Evolutionary conservation across 208 protist species (phyloP), one percentile per base, ranked within the genome.

Genomic region (Porcisia deanei): DNA sequence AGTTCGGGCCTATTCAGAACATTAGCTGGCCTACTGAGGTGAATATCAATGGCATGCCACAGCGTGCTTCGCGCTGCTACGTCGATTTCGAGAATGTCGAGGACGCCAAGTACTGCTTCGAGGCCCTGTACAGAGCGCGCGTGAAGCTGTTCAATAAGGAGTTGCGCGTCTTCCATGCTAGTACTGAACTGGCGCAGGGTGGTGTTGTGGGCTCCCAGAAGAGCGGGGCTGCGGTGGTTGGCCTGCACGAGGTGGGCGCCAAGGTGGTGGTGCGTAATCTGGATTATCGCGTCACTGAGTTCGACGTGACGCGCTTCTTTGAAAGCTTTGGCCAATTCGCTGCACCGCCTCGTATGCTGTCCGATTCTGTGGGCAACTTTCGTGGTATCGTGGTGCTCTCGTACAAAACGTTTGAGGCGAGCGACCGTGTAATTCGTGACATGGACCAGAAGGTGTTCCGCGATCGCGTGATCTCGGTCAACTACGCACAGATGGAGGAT

Each of bases 91-190:
- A 75, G 60, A 87, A 86, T 72, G 77, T 78, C 41, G 91, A 97
- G 83, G 93, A 97, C 70, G 93, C 93, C 22, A 95, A 97, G 81
- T 97, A 97, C 82, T 95, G 91, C 87, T 97, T 86, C 73, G 86
- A 97, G 76, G 90, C 86, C 0, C 76, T 97, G 6, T 80, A 88
- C 69, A 83, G 83, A 45, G 79, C 85, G 52, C 89, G 76, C 2
- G 79, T 92, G 60, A 91, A 89, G 78, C 75, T 97, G 39, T 95
- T 90, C 69, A 89, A 87, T 47, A 91, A 91, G 61, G 81, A 89
- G 71, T n/a, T 97, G 52, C 79, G 81, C 22, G 84, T 95, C 4
- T 79, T 75, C 14, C 91, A 97, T 82, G 91, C 80, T 30, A 94
- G 89, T 73, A 81, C 70, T 6, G 88, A 96, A 8, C 41, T 92